phyloP scores from a whole-genome alignment of 139 green algal species.

The Ettlia oleoabundans region DNA sequence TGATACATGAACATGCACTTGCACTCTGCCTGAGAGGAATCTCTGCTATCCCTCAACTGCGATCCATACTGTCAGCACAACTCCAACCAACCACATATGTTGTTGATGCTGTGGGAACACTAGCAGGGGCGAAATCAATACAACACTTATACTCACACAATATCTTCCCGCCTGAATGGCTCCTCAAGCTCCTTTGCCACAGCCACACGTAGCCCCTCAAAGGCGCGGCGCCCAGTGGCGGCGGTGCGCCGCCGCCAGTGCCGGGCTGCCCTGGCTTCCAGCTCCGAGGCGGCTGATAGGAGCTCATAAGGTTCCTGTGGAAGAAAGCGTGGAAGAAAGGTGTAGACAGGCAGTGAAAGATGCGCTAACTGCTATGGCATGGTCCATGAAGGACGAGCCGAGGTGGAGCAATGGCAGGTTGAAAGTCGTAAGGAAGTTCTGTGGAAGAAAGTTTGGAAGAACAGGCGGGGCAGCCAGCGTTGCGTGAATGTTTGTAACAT shows the following conservation, averaged over 20 bases:
- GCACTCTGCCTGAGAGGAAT: no score
- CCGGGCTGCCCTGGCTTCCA: background rate
- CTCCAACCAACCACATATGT: background rate
- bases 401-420: no score
- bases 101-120: no score
- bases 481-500: no score
- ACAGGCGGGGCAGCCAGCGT: no score
- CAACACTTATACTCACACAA: conserved; percentile 7
- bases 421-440: no score
- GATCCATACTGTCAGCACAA: no score
- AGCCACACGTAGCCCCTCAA: background rate
- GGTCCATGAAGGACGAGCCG: no score
- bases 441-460: no score
- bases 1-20: no score
- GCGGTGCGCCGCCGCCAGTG: conserved; percentile 10
- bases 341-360: background rate
- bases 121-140: background rate
- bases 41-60: no score
- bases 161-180: conserved; percentile 16
- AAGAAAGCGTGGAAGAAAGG: background rate
- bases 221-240: background rate
- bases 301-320: conserved; percentile 5
- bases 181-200: background rate
- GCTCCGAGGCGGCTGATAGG: background rate
- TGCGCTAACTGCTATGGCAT: no score